These are phyloP conservation scores for Lactarius indigo DNA, from an alignment of 768 basidiomycete species.

Conservation along the genomic window DNA sequence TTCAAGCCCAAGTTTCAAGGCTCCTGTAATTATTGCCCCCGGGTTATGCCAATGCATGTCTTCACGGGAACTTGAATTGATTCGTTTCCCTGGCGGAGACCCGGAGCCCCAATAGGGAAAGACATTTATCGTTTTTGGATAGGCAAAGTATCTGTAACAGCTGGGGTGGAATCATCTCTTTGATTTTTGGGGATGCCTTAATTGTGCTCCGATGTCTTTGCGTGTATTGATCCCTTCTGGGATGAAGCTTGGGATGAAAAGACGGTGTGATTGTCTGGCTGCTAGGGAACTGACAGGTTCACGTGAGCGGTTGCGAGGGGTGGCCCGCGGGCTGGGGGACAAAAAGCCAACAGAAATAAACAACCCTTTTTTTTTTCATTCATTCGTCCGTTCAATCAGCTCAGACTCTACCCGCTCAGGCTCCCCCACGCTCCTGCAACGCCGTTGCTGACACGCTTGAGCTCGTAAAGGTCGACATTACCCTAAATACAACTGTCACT, in stretches of 20 bases:
- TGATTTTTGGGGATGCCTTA: no score
- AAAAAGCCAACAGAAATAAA: background rate
- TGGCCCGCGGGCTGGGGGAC: background rate
- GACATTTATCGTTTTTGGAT: background rate
- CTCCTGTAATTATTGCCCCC: no score
- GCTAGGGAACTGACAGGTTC: background rate
- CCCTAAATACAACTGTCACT: slow-evolving; percentile 8
- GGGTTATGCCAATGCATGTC: no score
- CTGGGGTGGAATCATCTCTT: no score
- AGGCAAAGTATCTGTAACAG: background rate
- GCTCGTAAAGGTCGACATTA: background rate
- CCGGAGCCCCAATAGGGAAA: background rate
- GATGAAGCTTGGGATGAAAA: no score
- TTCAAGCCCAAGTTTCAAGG: no score
- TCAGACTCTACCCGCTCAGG: background rate
- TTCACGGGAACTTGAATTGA: no score
- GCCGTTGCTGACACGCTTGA: background rate
- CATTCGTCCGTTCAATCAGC: background rate
- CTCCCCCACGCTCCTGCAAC: background rate
- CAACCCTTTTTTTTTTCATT: background rate
- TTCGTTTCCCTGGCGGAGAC: no score
- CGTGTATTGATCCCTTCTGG: no score
- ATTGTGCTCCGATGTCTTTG: no score
- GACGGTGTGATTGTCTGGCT: background rate
- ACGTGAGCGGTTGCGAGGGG: background rate